Conservation (phyloP, 768 basidiomycete genomes). For the Kwoniella dendrophila region DNA sequence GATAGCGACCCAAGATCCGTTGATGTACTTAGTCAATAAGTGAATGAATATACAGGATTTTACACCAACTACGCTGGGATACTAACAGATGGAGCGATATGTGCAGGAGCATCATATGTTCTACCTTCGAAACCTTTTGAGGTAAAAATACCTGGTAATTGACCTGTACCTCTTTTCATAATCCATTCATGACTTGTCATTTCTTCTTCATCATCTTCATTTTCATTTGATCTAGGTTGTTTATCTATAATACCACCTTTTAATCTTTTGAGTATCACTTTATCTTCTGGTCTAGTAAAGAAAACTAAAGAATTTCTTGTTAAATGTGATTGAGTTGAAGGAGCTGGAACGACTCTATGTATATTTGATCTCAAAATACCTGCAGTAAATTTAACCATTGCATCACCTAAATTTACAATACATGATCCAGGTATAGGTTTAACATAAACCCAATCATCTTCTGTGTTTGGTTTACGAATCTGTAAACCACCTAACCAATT, state of each 20-base stretch:
- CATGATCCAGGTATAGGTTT: constrained; percentile 65
- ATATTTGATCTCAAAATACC: constrained; percentile 68
- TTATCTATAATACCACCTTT: constrained; percentile 57
- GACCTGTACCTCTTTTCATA: constrained; percentile 22
- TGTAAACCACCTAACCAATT: constrained; percentile 38
- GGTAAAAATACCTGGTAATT: constrained; percentile 29
- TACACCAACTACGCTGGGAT: background rate
- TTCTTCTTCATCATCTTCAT: constrained; percentile 11
- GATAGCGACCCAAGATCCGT: no score
- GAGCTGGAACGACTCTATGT: constrained; percentile 64
- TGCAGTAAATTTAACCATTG: constrained; percentile 66
- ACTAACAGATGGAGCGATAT: background rate
- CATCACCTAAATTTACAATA: constrained; percentile 68
- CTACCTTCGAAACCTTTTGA: constrained; percentile 26
- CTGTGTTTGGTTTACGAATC: constrained; percentile 23
- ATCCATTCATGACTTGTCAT: constrained; percentile 39
- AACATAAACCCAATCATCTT: constrained; percentile 36
- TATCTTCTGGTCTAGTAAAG: constrained; percentile 68
- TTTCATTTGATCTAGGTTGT: constrained; percentile 48
- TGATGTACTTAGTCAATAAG: no score
- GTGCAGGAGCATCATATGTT: background rate
- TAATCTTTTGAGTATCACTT: constrained; percentile 62
- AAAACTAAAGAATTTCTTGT: constrained; percentile 71
- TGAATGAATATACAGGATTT: no score
- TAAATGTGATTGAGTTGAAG: constrained; percentile 62